A percentile compares a stretch with the other conserved stretches of the same genome.
Evolutionary conservation across 2,329 filamentous ascomycete genomes (phyloP).

Genomic region (Cladosporium sp.): DNA sequence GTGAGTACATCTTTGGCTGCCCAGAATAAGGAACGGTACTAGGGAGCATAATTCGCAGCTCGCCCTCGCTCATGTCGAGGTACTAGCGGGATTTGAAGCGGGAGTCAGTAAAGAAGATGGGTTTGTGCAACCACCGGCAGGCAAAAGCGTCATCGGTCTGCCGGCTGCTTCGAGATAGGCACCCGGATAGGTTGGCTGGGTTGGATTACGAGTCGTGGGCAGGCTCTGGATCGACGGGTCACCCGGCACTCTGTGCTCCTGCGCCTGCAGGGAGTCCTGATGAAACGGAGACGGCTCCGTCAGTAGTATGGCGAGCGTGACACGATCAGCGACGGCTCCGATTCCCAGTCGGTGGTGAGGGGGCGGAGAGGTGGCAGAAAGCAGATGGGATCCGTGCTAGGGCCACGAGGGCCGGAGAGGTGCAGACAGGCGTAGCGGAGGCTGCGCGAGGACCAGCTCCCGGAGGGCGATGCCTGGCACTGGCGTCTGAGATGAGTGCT

Average conservation of each 20-base stretch:
- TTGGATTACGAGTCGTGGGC: background rate
- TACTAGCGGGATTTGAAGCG: too few relatives aligned
- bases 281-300: constrained; percentile 7
- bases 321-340: background rate
- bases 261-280: background rate
- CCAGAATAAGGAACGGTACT: constrained; percentile 1
- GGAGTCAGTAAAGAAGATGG: background rate
- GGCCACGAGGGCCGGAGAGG: background rate
- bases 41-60: constrained; percentile 8
- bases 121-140: background rate
- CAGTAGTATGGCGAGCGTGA: background rate
- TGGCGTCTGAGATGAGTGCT: background rate
- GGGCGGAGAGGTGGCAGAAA: background rate
- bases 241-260: background rate
- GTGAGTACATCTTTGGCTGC: constrained; percentile 2
- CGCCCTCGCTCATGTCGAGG: constrained; percentile 6
- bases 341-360: background rate
- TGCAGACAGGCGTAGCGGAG: background rate
- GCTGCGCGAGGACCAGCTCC: constrained; percentile 4
- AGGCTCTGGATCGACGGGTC: constrained; percentile 1
- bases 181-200: background rate
- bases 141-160: background rate
- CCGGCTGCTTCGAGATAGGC: background rate
- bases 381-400: background rate
- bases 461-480: background rate